Base-by-base conservation (phyloP, 768 basidiomycete species). In the Boletus tylopilopsis region DNA sequence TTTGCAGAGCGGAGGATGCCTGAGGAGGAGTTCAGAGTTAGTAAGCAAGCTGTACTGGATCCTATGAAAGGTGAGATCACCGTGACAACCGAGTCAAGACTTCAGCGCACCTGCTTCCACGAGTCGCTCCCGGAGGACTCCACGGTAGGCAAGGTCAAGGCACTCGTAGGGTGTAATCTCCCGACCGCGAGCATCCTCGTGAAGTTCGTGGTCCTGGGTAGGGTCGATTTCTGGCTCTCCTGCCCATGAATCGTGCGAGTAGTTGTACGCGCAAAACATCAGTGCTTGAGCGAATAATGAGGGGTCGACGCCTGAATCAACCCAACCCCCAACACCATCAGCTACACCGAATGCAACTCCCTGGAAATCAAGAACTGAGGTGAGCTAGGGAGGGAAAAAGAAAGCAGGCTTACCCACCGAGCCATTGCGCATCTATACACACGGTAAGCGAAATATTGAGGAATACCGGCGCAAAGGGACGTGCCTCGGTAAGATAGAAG, bases 261-360 rank as follows among this genome's bases (percentile, higher is more conserved):
- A 87, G 39, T 80, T 77, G 64, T 86, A 80, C 3, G 89, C 83
- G 67, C 89, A 84, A 67, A 85, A 94, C 88, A 94, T 93, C 43
- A 97, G 72, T 0, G 90, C 81, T 69, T 96, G 94, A 1, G 92
- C 85, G 72, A 94, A 97, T 38, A 94, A 72, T 0, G 91, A 85
- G 1, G 91, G 91, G 68, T 96, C 92, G 45, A 90, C 79, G 15
- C 90, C 87, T 23, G 80, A 79, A 32, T 85, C 80, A 41, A 81
- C 78, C 94, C 94, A 97, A 18, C 94, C 93, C 2, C 93, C 93
- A 5, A 96, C 93, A 18, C 94, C 94, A 59, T 97, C 94, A 33
- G 93, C 90, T 5, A 96, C 80, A 32, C 90, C 92, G 45, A 96
- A 75, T 2, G 87, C 79, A 24, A 90, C 64, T 21, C 88, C 87